phyloP scores from a whole-genome alignment of 1,284 basidiomycete genomes.

The Psilocybe mexicana region DNA sequence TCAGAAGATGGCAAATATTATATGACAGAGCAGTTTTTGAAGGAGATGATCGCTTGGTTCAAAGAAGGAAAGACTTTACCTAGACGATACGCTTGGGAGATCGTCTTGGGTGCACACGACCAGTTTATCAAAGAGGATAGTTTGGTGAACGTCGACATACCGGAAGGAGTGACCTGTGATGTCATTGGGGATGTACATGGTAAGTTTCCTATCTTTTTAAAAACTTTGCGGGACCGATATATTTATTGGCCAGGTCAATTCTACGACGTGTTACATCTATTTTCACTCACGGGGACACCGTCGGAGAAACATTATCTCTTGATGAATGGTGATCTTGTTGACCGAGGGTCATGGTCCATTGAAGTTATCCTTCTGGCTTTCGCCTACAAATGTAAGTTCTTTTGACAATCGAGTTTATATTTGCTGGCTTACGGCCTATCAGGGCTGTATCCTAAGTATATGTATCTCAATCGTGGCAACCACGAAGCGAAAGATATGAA shows the following conservation, averaged over 20 bases:
- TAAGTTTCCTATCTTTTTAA: conserved; percentile 32
- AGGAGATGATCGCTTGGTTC: conserved; percentile 89
- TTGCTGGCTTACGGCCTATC: conserved; percentile 9
- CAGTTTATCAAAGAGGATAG: conserved; percentile 79
- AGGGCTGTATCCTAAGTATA: conserved; percentile 88
- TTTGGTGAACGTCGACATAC: conserved; percentile 78
- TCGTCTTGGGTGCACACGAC: conserved; percentile 85
- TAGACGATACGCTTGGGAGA: conserved; percentile 93
- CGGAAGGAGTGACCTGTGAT: conserved; percentile 82
- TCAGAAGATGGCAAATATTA: conserved; percentile 64
- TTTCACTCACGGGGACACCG: conserved; percentile 85
- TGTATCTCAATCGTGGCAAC: conserved; percentile 94
- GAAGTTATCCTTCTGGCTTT: conserved; percentile 95
- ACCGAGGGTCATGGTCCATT: conserved; percentile 96
- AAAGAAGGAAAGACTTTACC: conserved; percentile 89
- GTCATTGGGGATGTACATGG: conserved; percentile 93
- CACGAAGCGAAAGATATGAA: conserved; percentile 96
- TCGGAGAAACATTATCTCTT: conserved; percentile 80
- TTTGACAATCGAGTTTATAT: conserved; percentile 8
- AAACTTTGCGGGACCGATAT: conserved; percentile 7
- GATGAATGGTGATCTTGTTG: conserved; percentile 97
- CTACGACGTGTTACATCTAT: conserved; percentile 90
- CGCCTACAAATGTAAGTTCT: conserved; percentile 86
- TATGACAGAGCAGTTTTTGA: conserved; percentile 80
- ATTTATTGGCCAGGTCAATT: conserved; percentile 70